A percentile compares a stretch with the other conserved stretches of the same genome.
phyloP scores from a whole-genome alignment of 495 filamentous ascomycete genomes.

The Cenococcum geophilum region DNA sequence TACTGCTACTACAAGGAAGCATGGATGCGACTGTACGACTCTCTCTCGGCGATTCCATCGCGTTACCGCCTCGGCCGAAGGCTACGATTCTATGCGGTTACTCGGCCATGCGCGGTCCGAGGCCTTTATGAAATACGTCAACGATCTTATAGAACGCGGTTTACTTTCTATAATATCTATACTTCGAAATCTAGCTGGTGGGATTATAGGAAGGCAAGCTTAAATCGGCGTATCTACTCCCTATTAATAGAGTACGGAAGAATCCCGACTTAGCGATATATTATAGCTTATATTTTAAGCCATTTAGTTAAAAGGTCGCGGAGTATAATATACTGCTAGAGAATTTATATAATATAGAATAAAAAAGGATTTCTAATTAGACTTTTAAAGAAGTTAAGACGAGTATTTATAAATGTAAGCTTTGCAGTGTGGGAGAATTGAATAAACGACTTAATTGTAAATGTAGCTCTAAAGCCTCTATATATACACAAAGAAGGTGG shows the following conservation, averaged over 20 bases:
- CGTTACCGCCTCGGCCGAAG: not conserved
- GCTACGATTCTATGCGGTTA: not conserved
- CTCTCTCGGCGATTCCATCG: not conserved
- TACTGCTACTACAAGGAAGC: not conserved
- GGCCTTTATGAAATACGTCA: conserved; percentile 5
- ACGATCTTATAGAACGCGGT: not conserved
- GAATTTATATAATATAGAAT: no score
- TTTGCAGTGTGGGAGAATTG: no score
- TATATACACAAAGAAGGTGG: no score
- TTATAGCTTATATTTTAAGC: no score
- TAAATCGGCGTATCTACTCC: not conserved
- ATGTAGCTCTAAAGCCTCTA: no score
- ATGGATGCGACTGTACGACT: not conserved
- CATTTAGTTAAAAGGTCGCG: not conserved
- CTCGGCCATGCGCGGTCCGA: not conserved
- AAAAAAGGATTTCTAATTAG: no score
- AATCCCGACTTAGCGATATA: not conserved
- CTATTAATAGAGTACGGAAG: conserved; percentile 1
- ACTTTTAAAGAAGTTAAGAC: no score
- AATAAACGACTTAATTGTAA: no score
- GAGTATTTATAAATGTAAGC: no score
- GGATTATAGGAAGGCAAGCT: not conserved
- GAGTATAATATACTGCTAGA: conserved; percentile 1
- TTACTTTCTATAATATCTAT: not conserved
- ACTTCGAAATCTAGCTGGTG: not conserved